Percentiles rank a stretch among this genome's conserved stretches.
These are phyloP conservation scores for Paecilomyces sp. DNA, from an alignment of 2,329 filamentous ascomycete species.

Conservation along the genomic window DNA sequence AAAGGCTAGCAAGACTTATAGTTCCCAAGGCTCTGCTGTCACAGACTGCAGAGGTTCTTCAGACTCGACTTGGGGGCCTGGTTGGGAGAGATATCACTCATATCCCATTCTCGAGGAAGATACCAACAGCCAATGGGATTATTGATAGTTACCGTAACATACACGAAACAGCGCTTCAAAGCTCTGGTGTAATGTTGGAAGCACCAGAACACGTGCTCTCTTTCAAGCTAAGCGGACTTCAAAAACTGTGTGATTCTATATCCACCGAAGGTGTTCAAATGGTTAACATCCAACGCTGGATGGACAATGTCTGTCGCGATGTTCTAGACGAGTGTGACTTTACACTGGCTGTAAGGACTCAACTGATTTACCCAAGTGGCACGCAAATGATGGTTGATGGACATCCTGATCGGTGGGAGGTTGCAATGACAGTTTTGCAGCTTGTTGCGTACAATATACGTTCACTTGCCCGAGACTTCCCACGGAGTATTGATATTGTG, in stretches of 20 bases:
- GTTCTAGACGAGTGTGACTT: conserved; percentile 59
- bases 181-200: conserved; percentile 50
- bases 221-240: conserved; percentile 55
- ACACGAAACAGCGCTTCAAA: conserved; percentile 35
- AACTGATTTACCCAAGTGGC: conserved; percentile 53
- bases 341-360: conserved; percentile 47
- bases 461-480: conserved; percentile 31
- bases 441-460: conserved; percentile 33
- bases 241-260: conserved; percentile 46
- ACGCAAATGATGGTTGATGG: conserved; percentile 44
- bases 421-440: conserved; percentile 34
- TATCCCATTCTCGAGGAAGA: conserved; percentile 52
- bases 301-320: conserved; percentile 48
- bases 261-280: conserved; percentile 39
- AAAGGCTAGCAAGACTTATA: conserved; percentile 48
- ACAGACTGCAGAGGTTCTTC: conserved; percentile 55
- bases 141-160: conserved; percentile 29
- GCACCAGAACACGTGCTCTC: conserved; percentile 61
- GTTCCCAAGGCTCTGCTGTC: conserved; percentile 55
- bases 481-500: conserved; percentile 45
- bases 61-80: conserved; percentile 50
- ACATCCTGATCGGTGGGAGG: conserved; percentile 47
- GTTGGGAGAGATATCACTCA: conserved; percentile 48
- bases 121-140: conserved; percentile 22
- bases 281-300: conserved; percentile 45